phyloP scores from a whole-genome alignment of 106 monocot species.

The Iris macrosiphon region DNA sequence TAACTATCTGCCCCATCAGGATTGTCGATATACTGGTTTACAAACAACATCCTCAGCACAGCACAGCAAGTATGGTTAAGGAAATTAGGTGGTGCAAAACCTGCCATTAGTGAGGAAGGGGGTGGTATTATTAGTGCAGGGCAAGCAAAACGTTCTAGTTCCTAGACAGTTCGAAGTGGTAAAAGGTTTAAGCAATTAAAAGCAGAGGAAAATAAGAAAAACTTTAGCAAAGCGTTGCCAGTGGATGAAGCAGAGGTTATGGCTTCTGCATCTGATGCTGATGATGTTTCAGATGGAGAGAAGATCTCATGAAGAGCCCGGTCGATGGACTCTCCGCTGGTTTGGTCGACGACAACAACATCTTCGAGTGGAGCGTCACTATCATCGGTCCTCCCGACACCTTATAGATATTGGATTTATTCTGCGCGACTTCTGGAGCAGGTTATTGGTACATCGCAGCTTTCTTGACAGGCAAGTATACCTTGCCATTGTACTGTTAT shows the following conservation, averaged over 20 bases:
- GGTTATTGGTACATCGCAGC: too few species aligned
- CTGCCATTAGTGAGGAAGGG: slow-evolving; percentile 56
- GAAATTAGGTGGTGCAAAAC: slow-evolving; percentile 94
- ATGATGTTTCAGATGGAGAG: slow-evolving; percentile 46
- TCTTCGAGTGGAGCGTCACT: slow-evolving; percentile 71
- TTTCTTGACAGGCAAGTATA: too few species aligned
- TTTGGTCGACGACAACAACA: slow-evolving; percentile 44
- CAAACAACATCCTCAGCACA: slow-evolving; percentile 96
- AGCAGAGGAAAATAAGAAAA: slow-evolving; percentile 52
- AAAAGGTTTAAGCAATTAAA: slow-evolving; percentile 92
- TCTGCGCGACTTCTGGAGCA: too few species aligned
- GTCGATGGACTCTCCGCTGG: slow-evolving; percentile 76
- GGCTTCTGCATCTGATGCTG: slow-evolving; percentile 40
- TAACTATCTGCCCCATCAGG: slow-evolving; percentile 91
- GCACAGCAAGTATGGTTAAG: slow-evolving; percentile 91
- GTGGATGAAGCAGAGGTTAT: slow-evolving; percentile 24
- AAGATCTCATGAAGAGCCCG: slow-evolving; percentile 47
- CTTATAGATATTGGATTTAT: too few species aligned
- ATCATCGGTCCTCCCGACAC: slow-evolving; percentile 70
- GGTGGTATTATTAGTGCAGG: slow-evolving; percentile 92
- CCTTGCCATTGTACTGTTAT: too few species aligned
- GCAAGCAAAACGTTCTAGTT: slow-evolving; percentile 61
- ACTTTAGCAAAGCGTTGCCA: slow-evolving; percentile 21
- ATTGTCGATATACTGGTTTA: slow-evolving; percentile 95
- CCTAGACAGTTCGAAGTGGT: slow-evolving; percentile 41